Evolutionary conservation across 2,329 filamentous ascomycete species (phyloP).

Genomic region (Clarireedia hainanense): DNA sequence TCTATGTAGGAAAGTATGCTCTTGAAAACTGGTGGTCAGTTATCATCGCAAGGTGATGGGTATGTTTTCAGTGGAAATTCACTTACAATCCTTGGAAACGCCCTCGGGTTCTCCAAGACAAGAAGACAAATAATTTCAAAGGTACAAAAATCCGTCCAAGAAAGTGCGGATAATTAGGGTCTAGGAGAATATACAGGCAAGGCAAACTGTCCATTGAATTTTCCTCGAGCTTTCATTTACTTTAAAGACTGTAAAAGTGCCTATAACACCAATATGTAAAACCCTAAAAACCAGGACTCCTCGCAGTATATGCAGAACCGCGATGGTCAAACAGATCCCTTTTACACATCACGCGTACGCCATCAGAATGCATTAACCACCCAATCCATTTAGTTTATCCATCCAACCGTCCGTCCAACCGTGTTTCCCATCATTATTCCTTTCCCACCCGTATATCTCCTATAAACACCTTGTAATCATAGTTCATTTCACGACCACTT

Average conservation of each 20-base stretch:
- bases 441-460: background rate
- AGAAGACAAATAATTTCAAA: too few relatives aligned
- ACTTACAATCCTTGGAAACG: too few relatives aligned
- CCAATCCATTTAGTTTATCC: background rate
- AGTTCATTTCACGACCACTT: constrained; percentile 26
- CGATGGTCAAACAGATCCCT: background rate
- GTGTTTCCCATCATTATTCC: background rate
- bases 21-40: too few relatives aligned
- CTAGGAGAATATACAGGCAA: too few relatives aligned
- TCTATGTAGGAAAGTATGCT: too few relatives aligned
- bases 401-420: background rate
- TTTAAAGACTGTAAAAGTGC: background rate
- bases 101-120: too few relatives aligned
- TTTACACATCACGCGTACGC: background rate
- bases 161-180: too few relatives aligned
- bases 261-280: background rate
- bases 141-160: too few relatives aligned
- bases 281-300: background rate
- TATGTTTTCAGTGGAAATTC: too few relatives aligned
- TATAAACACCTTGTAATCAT: background rate
- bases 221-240: background rate
- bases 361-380: background rate
- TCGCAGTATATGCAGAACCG: background rate
- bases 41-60: too few relatives aligned
- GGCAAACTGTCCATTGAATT: background rate